phyloP scores from a whole-genome alignment of 1,284 basidiomycete species.

The Tremellales sp. region DNA sequence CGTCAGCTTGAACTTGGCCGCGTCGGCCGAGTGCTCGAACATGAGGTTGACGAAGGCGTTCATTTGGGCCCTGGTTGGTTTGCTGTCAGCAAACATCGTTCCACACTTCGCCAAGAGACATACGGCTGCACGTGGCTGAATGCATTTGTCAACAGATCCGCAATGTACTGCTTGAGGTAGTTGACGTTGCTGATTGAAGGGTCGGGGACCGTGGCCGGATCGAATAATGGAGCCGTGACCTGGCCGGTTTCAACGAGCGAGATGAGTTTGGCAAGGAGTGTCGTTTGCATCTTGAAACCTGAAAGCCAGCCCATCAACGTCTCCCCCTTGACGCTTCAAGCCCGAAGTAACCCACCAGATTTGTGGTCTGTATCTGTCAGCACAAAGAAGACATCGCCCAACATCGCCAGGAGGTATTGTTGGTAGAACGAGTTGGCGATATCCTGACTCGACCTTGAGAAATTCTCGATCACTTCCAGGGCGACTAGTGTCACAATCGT shows the following conservation, averaged over 20 bases:
- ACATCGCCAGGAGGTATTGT: slow-evolving; percentile 86
- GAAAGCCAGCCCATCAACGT: slow-evolving; percentile 2
- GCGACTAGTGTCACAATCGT: slow-evolving; percentile 59
- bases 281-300: slow-evolving; percentile 83
- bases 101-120: slow-evolving; percentile 35
- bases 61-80: slow-evolving; percentile 57
- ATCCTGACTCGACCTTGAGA: slow-evolving; percentile 71
- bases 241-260: slow-evolving; percentile 81
- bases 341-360: slow-evolving; percentile 57
- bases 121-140: slow-evolving; percentile 87
- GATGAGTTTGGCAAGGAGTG: slow-evolving; percentile 89
- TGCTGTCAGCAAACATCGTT: slow-evolving; percentile 42
- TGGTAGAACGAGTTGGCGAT: slow-evolving; percentile 82
- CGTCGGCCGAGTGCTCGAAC: slow-evolving; percentile 81
- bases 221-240: slow-evolving; percentile 82
- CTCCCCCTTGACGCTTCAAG: not conserved
- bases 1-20: slow-evolving; percentile 90
- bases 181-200: slow-evolving; percentile 62
- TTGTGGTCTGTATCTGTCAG: slow-evolving; percentile 98
- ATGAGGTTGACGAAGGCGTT: slow-evolving; percentile 74
- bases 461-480: slow-evolving; percentile 93
- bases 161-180: slow-evolving; percentile 85
- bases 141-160: slow-evolving; percentile 76
- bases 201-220: slow-evolving; percentile 69
- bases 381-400: slow-evolving; percentile 97